Evolutionary conservation across 306 rosid species (phyloP).

Genomic region (Rosa persica): DNA sequence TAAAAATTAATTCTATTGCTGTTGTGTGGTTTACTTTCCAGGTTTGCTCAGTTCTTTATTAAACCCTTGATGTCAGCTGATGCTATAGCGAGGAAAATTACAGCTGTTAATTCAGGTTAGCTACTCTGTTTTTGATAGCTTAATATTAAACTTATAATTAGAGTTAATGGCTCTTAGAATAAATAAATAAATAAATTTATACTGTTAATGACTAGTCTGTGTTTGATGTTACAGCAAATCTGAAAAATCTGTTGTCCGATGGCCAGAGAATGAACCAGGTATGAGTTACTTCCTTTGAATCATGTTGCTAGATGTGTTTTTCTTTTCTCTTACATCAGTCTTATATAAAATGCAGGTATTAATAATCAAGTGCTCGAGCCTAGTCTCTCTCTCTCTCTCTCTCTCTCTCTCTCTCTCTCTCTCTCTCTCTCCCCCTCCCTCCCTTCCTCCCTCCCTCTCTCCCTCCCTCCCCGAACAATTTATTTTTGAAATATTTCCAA

Average conservation of each 20-base stretch:
- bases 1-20: constrained; percentile 15
- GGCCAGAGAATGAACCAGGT: constrained; percentile 93
- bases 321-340: neutral
- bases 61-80: constrained; percentile 94
- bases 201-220: neutral
- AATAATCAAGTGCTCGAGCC: no score
- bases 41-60: constrained; percentile 93
- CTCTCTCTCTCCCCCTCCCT: no score
- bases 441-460: no score
- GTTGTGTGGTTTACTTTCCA: constrained; percentile 34
- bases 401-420: no score
- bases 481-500: neutral
- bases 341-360: neutral
- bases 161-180: neutral
- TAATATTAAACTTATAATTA: neutral
- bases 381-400: no score
- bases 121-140: constrained; percentile 14
- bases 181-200: neutral
- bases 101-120: constrained; percentile 97
- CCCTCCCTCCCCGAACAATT: neutral
- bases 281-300: constrained; percentile 23
- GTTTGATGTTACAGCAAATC: constrained; percentile 58
- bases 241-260: constrained; percentile 85
- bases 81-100: constrained; percentile 92
- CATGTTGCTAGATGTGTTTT: neutral